Percentiles rank a stretch among this genome's conserved stretches.
Evolutionary conservation across 495 filamentous ascomycete genomes (phyloP).

Genomic region (Amniculicola lignicola): DNA sequence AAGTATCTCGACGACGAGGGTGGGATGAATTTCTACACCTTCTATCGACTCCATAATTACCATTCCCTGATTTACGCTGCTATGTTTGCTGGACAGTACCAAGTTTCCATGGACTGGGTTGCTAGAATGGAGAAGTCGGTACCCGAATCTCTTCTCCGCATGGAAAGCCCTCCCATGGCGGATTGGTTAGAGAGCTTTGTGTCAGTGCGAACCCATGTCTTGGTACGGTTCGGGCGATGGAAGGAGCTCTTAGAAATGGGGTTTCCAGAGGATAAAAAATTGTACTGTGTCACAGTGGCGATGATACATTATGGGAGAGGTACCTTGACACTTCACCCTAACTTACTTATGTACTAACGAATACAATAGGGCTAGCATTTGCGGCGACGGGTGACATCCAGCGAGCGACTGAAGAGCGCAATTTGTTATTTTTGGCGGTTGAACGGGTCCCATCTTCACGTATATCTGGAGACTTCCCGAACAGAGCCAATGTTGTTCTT

Average conservation of each 20-base stretch:
- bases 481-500: constrained; percentile 59
- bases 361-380: too few species aligned
- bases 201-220: constrained; percentile 58
- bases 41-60: constrained; percentile 64
- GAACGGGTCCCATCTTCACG: constrained; percentile 51
- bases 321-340: too few species aligned
- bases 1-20: constrained; percentile 53
- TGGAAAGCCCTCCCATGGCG: constrained; percentile 65
- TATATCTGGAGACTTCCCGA: constrained; percentile 57
- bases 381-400: constrained; percentile 52
- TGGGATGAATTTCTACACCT: constrained; percentile 61
- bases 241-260: constrained; percentile 44
- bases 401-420: constrained; percentile 48
- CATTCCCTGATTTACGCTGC: constrained; percentile 69
- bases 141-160: constrained; percentile 57
- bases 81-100: constrained; percentile 63
- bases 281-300: constrained; percentile 63
- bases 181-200: constrained; percentile 69
- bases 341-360: too few species aligned
- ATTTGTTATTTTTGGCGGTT: constrained; percentile 47
- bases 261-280: constrained; percentile 48
- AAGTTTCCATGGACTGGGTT: constrained; percentile 56
- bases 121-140: constrained; percentile 52
- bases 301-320: constrained; percentile 65
- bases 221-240: constrained; percentile 59